A percentile compares a stretch with the other conserved stretches of the same genome.
Evolutionary conservation across 768 basidiomycete genomes (phyloP).

Genomic region (Termitomyces sp.): DNA sequence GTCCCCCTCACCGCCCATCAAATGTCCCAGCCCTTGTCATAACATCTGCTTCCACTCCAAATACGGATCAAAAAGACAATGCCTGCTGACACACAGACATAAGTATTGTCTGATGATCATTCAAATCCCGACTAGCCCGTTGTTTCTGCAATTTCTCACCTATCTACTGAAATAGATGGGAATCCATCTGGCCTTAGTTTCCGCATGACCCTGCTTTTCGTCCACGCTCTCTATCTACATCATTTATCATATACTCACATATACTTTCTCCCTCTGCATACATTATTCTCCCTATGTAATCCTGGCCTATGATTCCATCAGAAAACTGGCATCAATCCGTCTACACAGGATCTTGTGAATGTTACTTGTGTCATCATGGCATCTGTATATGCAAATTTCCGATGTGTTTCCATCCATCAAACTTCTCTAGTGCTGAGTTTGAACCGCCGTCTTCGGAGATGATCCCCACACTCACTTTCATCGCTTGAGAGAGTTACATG

Average conservation of each 20-base stretch:
- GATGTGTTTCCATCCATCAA: conserved; percentile 1
- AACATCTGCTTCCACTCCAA: not conserved
- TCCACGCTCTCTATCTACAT: conserved; percentile 4
- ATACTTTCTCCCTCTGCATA: conserved; percentile 8
- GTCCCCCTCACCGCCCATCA: conserved; percentile 22
- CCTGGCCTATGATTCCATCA: not conserved
- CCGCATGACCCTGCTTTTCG: conserved; percentile 9
- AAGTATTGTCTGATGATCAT: conserved; percentile 9
- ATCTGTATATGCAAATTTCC: not conserved
- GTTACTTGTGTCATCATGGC: not conserved
- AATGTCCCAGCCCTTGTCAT: not conserved
- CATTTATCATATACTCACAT: conserved; percentile 15
- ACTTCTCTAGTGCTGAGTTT: conserved; percentile 15
- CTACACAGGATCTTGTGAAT: conserved; percentile 8
- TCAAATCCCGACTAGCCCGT: not conserved
- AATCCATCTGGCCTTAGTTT: conserved; percentile 6
- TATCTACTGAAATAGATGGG: conserved; percentile 11
- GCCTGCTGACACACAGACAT: not conserved
- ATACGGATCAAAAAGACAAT: not conserved
- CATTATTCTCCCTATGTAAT: conserved; percentile 13
- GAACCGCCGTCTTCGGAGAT: conserved; percentile 5
- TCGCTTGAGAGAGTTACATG: conserved; percentile 11
- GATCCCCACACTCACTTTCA: not conserved
- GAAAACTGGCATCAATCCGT: conserved; percentile 7
- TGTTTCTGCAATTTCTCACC: conserved; percentile 4